Evolutionary conservation across 192 early-diverging fungal species (phyloP).

Genomic region (Powellomyces hirtus): DNA sequence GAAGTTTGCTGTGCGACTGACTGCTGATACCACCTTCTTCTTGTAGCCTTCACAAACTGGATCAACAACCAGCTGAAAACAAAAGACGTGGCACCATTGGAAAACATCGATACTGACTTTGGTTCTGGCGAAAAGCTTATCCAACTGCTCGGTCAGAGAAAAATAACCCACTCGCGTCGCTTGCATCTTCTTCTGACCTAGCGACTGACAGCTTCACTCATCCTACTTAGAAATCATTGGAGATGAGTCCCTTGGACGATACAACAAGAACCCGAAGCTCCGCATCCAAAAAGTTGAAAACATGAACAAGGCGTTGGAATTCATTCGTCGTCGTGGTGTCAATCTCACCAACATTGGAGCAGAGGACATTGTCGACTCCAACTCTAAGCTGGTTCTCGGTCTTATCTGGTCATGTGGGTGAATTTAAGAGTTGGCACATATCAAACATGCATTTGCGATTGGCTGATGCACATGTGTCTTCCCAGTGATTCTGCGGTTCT

Average conservation of each 20-base stretch:
- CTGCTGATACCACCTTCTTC: not conserved
- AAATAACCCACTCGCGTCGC: not conserved
- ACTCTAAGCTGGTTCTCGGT: conserved; percentile 88
- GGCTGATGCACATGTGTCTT: no score
- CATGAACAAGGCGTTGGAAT: conserved; percentile 90
- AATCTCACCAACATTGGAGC: conserved; percentile 94
- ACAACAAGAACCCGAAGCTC: conserved; percentile 85
- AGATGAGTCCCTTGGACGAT: conserved; percentile 78
- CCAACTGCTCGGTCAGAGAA: conserved; percentile 51
- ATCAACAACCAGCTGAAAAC: conserved; percentile 36
- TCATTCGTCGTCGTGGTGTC: conserved; percentile 83
- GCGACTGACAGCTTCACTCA: not conserved
- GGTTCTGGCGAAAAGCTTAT: conserved; percentile 68
- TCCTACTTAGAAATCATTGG: conserved; percentile 83
- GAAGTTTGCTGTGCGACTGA: no score
- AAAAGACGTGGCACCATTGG: conserved; percentile 29
- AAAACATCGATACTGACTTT: conserved; percentile 60
- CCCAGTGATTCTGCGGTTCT: conserved; percentile 90
- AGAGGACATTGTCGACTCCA: conserved; percentile 94
- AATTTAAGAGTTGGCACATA: no score
- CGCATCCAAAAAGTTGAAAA: conserved; percentile 96
- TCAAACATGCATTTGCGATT: no score
- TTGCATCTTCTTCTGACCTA: not conserved
- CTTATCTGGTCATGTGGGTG: conserved; percentile 79
- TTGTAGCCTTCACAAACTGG: conserved; percentile 83